Base-by-base conservation (phyloP, 495 filamentous ascomycete species). In the Penicillium mononematosum region DNA sequence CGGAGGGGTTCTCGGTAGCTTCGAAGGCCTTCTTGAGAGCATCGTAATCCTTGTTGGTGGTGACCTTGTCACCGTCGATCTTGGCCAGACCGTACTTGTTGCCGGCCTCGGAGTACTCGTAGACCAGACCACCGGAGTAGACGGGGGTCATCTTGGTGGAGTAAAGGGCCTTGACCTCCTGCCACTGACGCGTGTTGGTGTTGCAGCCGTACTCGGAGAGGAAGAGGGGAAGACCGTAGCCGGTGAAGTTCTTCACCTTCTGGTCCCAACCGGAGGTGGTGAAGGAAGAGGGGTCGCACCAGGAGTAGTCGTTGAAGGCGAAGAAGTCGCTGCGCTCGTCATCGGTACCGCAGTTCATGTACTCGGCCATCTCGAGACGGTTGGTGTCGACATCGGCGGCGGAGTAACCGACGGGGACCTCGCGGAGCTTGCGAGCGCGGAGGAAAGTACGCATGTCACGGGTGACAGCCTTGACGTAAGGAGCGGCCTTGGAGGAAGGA, bases 231-330 rank as follows among this genome's bases (percentile, higher is more conserved):
- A 96, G 76, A 59, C 92, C 91, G 69, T 96, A 98, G 65, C 88
- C 86, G 58, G 83, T 86, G 79, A 93, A 96, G 72, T 86, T 90
- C 78, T 89, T 82, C 50, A 97, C 94, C 83, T 97, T 97, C 71
- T 89, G 76, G 68, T 90, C 80, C 92, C 92, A 98, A 60, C 90
- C 91, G 50, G 92, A 90, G 47, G 70, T 80, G 24, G 67, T 66
- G 76, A 89, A 96, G 51, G 88, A 83, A 20, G 91, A 90, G 49
- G 83, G 83, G 63, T 91, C 88, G 67, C 93, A 98, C 93, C 93
- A 98, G 45, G 92, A 96, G 78, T 97, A 97, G 75, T 96, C 94
- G 75, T 98, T 97, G 78, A 96, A 96, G 48, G 91, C 92, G 72
- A 96, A 97, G 79, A 97, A 98, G 71, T 96, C 93, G 68, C 84